Base-by-base conservation (phyloP, 1,284 basidiomycete species). In the Ganoderma multipileum region DNA sequence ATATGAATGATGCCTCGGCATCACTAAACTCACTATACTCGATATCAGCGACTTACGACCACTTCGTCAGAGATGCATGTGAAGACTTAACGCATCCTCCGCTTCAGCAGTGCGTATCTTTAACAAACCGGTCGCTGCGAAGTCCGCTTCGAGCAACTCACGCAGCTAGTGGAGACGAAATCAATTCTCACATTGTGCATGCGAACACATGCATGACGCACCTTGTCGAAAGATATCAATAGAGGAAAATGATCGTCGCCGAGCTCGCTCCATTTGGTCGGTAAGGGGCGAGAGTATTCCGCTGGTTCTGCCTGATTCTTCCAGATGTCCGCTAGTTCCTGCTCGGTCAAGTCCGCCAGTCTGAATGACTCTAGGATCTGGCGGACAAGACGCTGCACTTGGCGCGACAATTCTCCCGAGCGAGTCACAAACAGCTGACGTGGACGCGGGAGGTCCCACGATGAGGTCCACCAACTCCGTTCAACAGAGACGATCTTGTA, bases 351-450 rank as follows among this genome's bases (percentile, higher is more conserved):
- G 11, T 79, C 77, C 20, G 82, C 82, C 3, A 83, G 77, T 1
- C 78, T 77, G 36, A 88, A 75, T 2, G 88, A 85, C 52, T 84
- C 78, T 4, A 84, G 74, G 4, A 91, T 77, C 72, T 86, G 88
- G 8, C 71, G 64, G 71, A 88, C 93, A 70, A 89, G 89, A 65
- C 89, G 87, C 72, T 89, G 82, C 16, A 92, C 91, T 70, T 89
- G 89, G 33, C 78, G 81, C 0, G 89, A 89, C 8, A 93, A 82
- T 11, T 89, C 82, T n/a, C 82, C 80, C 5, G 90, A 92, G 75
- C 91, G 87, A 0, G 91, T 93, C 0, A 93, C 87, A 70, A 93
- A 93, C 2, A 92, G 78, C 73, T 93, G 91, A 30, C 89, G 84
- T 0, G 87, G 86, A 47, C 71, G 68, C 3, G 73, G 60, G 16